A percentile compares a stretch with the other conserved stretches of the same genome.
phyloP scores from a whole-genome alignment of 2,329 filamentous ascomycete species.

The Alternaria ventricosa region DNA sequence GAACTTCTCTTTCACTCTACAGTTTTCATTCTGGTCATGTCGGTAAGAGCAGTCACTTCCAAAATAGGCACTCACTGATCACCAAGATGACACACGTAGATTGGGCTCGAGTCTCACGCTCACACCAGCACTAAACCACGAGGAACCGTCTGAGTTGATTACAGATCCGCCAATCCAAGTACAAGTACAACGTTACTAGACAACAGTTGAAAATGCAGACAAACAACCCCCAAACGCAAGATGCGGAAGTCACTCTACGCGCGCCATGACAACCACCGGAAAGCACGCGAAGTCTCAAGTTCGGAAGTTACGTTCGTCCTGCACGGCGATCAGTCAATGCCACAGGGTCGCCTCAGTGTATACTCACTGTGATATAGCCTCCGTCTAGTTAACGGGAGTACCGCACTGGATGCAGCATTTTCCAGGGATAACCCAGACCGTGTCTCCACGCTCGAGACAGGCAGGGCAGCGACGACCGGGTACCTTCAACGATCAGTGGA shows the following conservation, averaged over 20 bases:
- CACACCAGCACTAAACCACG: background rate
- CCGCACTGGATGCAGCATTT: conserved; percentile 50
- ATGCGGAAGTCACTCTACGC: conserved; percentile 12
- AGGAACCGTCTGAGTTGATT: background rate
- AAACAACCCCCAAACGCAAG: conserved; percentile 22
- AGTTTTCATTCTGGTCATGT: background rate
- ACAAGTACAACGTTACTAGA: conserved; percentile 6
- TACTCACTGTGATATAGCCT: conserved; percentile 5
- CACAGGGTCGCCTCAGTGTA: background rate
- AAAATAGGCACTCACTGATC: background rate
- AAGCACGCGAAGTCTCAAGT: conserved; percentile 12
- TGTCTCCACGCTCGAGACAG: conserved; percentile 49
- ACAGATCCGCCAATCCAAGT: background rate
- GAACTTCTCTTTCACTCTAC: background rate
- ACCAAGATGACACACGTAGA: background rate
- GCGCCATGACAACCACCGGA: conserved; percentile 11
- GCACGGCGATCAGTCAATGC: conserved; percentile 5
- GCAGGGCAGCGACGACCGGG: conserved; percentile 49
- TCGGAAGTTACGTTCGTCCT: conserved; percentile 1
- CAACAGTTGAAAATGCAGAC: conserved; percentile 32
- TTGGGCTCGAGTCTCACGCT: background rate
- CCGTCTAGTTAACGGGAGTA: conserved; percentile 46
- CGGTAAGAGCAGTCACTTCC: background rate
- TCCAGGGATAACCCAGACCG: conserved; percentile 50
- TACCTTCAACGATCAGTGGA: conserved; percentile 33